Evolutionary conservation across 805 yeast genomes (phyloP).

Genomic region (Myxozyma nipponensis): DNA sequence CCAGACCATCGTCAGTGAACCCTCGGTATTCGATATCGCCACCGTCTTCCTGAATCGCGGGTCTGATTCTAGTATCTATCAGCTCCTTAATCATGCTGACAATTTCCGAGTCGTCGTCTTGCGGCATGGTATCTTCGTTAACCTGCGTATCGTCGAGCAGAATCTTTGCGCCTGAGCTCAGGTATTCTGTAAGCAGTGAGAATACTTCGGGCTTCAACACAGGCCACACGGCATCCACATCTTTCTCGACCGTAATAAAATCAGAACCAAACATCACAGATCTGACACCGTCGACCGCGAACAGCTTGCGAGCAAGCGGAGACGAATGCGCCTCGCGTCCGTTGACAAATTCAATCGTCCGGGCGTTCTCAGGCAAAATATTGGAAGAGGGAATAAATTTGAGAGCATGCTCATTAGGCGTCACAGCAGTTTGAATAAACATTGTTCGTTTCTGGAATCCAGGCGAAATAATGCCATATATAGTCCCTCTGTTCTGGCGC

Average conservation of each 20-base stretch:
- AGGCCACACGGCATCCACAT: slow-evolving; percentile 59
- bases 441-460: slow-evolving; percentile 35
- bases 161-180: slow-evolving; percentile 50
- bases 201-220: slow-evolving; percentile 63
- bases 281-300: slow-evolving; percentile 69
- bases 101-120: slow-evolving; percentile 72
- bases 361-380: slow-evolving; percentile 53
- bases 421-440: slow-evolving; percentile 76
- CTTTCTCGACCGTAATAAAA: slow-evolving; percentile 77
- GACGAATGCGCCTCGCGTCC: slow-evolving; percentile 74
- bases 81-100: slow-evolving; percentile 87
- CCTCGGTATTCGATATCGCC: slow-evolving; percentile 91
- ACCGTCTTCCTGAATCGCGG: slow-evolving; percentile 98
- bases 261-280: slow-evolving; percentile 78
- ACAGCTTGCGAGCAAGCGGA: slow-evolving; percentile 71
- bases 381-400: slow-evolving; percentile 70
- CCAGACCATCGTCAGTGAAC: slow-evolving; percentile 84
- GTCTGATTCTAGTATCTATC: slow-evolving; percentile 90
- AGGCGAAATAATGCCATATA: no score
- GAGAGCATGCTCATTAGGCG: slow-evolving; percentile 83
- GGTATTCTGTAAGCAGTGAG: slow-evolving; percentile 45
- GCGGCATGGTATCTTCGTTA: slow-evolving; percentile 43
- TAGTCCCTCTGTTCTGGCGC: no score
- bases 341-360: slow-evolving; percentile 66
- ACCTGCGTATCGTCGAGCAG: slow-evolving; percentile 34